phyloP scores from a whole-genome alignment of 768 basidiomycete genomes.

The Termitomyces sp. region DNA sequence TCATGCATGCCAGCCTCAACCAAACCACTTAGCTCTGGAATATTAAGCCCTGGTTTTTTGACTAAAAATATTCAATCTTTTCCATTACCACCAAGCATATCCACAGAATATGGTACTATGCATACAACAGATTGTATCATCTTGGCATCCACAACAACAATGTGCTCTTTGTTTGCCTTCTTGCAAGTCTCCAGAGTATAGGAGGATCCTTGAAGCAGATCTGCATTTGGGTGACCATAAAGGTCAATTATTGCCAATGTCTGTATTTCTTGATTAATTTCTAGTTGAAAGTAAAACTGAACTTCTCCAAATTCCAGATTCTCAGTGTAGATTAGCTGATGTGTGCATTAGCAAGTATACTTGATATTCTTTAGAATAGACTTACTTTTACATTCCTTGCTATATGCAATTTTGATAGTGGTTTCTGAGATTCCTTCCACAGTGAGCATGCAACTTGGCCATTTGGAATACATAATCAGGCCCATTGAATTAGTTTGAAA shows the following conservation, averaged over 20 bases:
- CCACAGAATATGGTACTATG: not conserved
- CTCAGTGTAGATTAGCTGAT: not conserved
- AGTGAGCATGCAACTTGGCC: constrained; percentile 17
- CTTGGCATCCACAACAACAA: not conserved
- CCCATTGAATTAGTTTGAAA: constrained; percentile 10
- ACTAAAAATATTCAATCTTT: too few species aligned
- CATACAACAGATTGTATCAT: not conserved
- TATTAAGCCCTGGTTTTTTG: too few species aligned
- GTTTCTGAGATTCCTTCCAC: constrained; percentile 10
- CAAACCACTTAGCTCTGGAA: too few species aligned
- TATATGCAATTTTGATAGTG: not conserved
- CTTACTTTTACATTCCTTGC: not conserved
- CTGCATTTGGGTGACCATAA: not conserved
- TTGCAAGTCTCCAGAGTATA: not conserved
- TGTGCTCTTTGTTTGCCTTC: not conserved
- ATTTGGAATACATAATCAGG: constrained; percentile 15
- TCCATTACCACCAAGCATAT: too few species aligned
- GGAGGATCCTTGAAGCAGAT: not conserved
- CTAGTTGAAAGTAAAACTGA: not conserved
- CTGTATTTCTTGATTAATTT: too few species aligned
- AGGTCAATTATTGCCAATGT: not conserved
- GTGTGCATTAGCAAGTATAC: not conserved
- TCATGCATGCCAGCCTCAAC: too few species aligned
- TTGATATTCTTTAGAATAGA: not conserved
- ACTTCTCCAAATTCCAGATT: not conserved